Evolutionary conservation across 2,329 filamentous ascomycete species (phyloP), one percentile per base, ranked within the genome.

Genomic region (Neopestalotiopsis sp.): DNA sequence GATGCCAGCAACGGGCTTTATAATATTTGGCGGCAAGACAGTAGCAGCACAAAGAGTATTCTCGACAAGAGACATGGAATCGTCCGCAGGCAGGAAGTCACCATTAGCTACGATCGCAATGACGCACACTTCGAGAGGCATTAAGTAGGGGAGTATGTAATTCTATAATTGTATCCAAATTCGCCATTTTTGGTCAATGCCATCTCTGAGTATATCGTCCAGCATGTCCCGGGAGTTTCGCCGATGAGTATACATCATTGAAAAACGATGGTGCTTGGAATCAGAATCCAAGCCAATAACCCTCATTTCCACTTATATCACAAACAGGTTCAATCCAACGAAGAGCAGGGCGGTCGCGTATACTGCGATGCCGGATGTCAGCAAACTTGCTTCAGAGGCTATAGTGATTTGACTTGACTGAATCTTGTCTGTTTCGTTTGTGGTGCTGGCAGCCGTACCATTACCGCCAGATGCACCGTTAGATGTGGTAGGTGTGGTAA

Each of bases 51-150:
- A 13, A 66, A 49, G 49, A 66, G 64, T 45, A 57, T 66, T 14
- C 64, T 66, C 17, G 45, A 20, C 17, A 17, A 66, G 28, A 14
- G 12, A 40, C 20, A 57, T 17, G 49, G 28, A 17, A 66, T 66
- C 64, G 40, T 24, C 17, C 64, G 64, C 45, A 66, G 56, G 32
- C 64, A 66, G 30, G 64, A 66, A 30, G 57, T 57, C 34, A 58
- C 45, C 24, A 45, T 66, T 45, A 66, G 30, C 30, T 66, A 66
- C 53, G 49, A 66, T 17, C 57, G 57, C 57, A 59, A 59, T 20
- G 4, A 59, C 24, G 20, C 57, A 28, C 24, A 59, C 45, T 6
- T 53, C n/a, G n/a, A 53, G 45, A 9, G n/a, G 45, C 17, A 20
- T 53, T 53, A 24, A 10, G 34, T 38, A 38, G 34, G 10, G n/a